Conservation (phyloP, 352 stramenopile genomes). For the Globisporangium canariense region DNA sequence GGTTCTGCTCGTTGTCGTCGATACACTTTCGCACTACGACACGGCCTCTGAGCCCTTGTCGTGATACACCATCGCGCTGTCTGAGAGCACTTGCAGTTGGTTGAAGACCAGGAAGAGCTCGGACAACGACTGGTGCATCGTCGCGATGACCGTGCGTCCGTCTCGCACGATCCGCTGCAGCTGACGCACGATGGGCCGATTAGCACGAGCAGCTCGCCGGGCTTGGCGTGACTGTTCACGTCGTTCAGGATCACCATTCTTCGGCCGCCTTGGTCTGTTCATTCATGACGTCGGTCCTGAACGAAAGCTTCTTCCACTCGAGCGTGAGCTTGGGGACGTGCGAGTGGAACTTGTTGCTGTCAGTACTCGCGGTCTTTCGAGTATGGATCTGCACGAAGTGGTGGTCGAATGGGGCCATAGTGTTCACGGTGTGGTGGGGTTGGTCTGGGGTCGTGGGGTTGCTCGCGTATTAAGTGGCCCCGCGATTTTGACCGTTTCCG, state of each 20-base stretch:
- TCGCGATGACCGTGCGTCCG: constrained; percentile 86
- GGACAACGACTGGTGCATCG: constrained; percentile 86
- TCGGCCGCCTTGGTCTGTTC: constrained; percentile 37
- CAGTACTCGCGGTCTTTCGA: too few relatives aligned
- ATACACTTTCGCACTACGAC: background rate
- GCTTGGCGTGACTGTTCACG: constrained; percentile 38
- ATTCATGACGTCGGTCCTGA: constrained; percentile 25
- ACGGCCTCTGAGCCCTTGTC: constrained; percentile 45
- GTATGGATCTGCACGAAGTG: too few relatives aligned
- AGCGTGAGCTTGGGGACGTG: constrained; percentile 16
- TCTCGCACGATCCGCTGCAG: constrained; percentile 69
- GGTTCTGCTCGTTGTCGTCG: too few relatives aligned
- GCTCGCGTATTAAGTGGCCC: too few relatives aligned
- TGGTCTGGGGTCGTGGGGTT: too few relatives aligned
- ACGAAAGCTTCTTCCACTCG: constrained; percentile 40
- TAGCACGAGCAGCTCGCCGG: constrained; percentile 53
- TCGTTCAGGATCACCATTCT: constrained; percentile 51
- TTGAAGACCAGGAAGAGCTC: constrained; percentile 61
- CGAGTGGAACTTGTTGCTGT: too few relatives aligned
- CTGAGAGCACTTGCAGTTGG: constrained; percentile 49
- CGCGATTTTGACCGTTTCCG: too few relatives aligned
- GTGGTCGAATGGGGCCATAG: too few relatives aligned
- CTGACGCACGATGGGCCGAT: constrained; percentile 54
- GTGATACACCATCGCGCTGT: constrained; percentile 51
- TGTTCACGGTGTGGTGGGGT: too few relatives aligned